A percentile compares a stretch with the other conserved stretches of the same genome.
Evolutionary conservation across 768 basidiomycete species (phyloP).

Genomic region (Pulveroboletus sp.): DNA sequence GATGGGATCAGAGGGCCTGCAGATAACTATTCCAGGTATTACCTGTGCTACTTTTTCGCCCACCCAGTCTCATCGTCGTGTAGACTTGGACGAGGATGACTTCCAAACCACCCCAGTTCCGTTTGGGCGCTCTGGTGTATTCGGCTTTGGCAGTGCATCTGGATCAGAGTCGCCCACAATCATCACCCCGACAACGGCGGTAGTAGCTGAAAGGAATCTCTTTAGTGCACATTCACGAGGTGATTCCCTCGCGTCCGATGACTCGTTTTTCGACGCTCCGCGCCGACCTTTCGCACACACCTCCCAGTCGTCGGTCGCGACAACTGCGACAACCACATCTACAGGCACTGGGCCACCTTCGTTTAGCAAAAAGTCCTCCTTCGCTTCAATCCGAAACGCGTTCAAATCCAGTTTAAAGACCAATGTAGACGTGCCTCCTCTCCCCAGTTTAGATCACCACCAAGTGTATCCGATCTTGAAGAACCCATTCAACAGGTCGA

Average conservation of each 20-base stretch:
- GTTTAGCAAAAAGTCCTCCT: conserved; percentile 79
- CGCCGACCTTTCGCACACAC: conserved; percentile 67
- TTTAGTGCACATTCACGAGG: conserved; percentile 63
- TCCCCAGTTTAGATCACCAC: conserved; percentile 63
- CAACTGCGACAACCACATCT: conserved; percentile 33
- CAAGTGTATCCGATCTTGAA: conserved; percentile 69
- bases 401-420: conserved; percentile 64
- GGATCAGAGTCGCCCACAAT: conserved; percentile 68
- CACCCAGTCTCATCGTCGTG: not conserved
- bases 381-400: conserved; percentile 83
- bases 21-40: conserved; percentile 49
- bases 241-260: conserved; percentile 78
- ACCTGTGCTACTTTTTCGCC: not conserved
- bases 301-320: conserved; percentile 67
- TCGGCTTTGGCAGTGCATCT: conserved; percentile 46
- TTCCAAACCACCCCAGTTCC: conserved; percentile 58
- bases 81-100: conserved; percentile 82
- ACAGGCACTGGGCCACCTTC: conserved; percentile 33
- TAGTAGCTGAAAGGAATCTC: conserved; percentile 54
- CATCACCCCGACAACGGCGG: conserved; percentile 43
- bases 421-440: conserved; percentile 65
- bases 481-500: conserved; percentile 82
- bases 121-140: conserved; percentile 61
- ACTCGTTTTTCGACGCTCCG: conserved; percentile 64
- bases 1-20: conserved; percentile 41